Evolutionary conservation across 2,329 filamentous ascomycete species (phyloP).

Genomic region (Aspergillus sp.): DNA sequence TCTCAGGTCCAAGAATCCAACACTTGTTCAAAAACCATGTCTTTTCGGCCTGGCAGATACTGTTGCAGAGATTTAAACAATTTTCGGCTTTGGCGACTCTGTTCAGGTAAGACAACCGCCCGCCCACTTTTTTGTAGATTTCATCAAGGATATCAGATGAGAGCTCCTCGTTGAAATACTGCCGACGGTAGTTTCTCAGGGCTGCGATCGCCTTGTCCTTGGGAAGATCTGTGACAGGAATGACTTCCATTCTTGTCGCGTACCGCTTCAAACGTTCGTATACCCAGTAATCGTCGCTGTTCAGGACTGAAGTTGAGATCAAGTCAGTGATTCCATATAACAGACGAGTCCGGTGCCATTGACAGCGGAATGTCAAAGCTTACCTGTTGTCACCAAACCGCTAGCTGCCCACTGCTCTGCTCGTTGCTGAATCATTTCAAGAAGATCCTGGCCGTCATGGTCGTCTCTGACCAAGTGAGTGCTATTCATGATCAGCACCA

Average conservation of each 20-base stretch:
- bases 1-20: conserved; percentile 68
- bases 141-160: conserved; percentile 57
- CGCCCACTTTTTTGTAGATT: conserved; percentile 83
- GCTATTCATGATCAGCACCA: conserved; percentile 93
- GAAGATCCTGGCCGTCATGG: conserved; percentile 84
- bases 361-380: conserved; percentile 5
- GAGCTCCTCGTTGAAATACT: conserved; percentile 64
- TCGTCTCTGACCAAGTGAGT: conserved; percentile 88
- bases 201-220: conserved; percentile 74
- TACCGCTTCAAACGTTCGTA: conserved; percentile 92
- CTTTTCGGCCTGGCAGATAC: conserved; percentile 67
- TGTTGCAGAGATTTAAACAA: conserved; percentile 73
- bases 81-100: conserved; percentile 80
- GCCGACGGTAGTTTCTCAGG: conserved; percentile 71
- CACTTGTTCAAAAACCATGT: conserved; percentile 77
- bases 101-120: conserved; percentile 81
- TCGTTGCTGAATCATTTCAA: conserved; percentile 91
- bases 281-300: conserved; percentile 97
- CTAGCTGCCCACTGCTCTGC: conserved; percentile 95
- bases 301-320: conserved; percentile 62
- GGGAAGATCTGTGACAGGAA: conserved; percentile 76
- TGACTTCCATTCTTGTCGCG: conserved; percentile 90
- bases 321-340: neutral
- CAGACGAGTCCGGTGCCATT: neutral
- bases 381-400: conserved; percentile 71